Evolutionary conservation across 441 rosid species (phyloP).

Genomic region (Erodium moschatum): DNA sequence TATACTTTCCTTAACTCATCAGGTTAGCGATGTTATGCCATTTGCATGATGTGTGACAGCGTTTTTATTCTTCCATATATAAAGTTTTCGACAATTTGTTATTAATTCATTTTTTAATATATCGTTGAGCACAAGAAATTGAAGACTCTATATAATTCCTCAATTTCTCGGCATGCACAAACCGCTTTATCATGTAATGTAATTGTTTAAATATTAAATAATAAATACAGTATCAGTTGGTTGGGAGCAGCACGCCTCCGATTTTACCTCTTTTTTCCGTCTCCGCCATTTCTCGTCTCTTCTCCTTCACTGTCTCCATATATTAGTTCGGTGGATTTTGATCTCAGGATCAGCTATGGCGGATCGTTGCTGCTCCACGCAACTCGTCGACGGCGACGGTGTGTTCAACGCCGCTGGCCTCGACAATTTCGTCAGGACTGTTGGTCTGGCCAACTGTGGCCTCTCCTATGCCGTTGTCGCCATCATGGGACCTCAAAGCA

Average conservation of each 20-base stretch:
- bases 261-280: neutral
- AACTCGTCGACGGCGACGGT: constrained; percentile 65
- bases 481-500: constrained; percentile 94
- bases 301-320: neutral
- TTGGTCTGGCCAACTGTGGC: constrained; percentile 53
- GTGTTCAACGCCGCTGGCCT: constrained; percentile 59
- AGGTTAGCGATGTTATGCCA: no score
- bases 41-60: no score
- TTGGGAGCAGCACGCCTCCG: neutral
- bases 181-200: neutral
- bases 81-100: no score
- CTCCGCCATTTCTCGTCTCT: neutral
- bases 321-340: neutral
- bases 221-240: neutral
- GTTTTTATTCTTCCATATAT: no score
- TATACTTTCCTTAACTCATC: no score
- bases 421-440: constrained; percentile 43
- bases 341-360: constrained; percentile 18
- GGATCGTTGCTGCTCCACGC: constrained; percentile 49
- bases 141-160: no score
- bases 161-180: neutral
- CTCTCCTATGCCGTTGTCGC: constrained; percentile 90
- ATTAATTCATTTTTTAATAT: no score
- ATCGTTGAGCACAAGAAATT: no score
- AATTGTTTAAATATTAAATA: neutral